Conservation (phyloP, 2,329 filamentous ascomycete species). For the Raffaelea arxii region DNA sequence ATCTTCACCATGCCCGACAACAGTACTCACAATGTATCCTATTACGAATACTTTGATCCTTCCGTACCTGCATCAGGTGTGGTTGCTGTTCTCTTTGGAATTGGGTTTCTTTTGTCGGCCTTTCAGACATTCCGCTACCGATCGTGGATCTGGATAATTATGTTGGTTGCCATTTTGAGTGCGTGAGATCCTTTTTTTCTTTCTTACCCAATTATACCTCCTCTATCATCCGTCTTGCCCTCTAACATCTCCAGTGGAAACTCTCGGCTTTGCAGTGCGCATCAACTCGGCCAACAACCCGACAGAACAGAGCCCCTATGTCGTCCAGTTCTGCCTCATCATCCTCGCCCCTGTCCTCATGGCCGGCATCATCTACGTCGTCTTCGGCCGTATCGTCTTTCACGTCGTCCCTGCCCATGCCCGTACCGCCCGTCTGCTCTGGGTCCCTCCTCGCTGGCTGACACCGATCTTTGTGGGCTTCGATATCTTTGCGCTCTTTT, state of each 20-base stretch:
- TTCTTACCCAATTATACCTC: not conserved
- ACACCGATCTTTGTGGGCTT: slow-evolving; percentile 31
- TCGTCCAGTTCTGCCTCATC: slow-evolving; percentile 26
- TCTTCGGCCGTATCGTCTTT: slow-evolving; percentile 28
- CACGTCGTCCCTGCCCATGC: slow-evolving; percentile 23
- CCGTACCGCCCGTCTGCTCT: slow-evolving; percentile 24
- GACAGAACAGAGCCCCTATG: slow-evolving; percentile 17
- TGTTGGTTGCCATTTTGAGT: slow-evolving; percentile 19
- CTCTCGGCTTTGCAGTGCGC: slow-evolving; percentile 24
- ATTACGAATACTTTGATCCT: slow-evolving; percentile 17
- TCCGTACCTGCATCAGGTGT: slow-evolving; percentile 17
- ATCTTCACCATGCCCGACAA: not conserved
- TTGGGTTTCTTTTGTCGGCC: slow-evolving; percentile 15
- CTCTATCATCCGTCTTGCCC: not conserved
- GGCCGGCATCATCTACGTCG: slow-evolving; percentile 28
- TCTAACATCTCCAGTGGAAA: slow-evolving; percentile 21
- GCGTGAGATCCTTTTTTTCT: slow-evolving; percentile 4
- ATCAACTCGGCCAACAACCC: slow-evolving; percentile 19
- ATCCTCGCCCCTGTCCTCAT: slow-evolving; percentile 28
- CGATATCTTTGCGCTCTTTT: slow-evolving; percentile 26
- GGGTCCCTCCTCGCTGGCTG: slow-evolving; percentile 23
- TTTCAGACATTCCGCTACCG: slow-evolving; percentile 17
- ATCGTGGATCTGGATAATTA: slow-evolving; percentile 21
- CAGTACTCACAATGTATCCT: not conserved
- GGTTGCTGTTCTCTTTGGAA: slow-evolving; percentile 16